phyloP scores from a whole-genome alignment of 2,329 filamentous ascomycete species.

The Fusarium camptoceras region DNA sequence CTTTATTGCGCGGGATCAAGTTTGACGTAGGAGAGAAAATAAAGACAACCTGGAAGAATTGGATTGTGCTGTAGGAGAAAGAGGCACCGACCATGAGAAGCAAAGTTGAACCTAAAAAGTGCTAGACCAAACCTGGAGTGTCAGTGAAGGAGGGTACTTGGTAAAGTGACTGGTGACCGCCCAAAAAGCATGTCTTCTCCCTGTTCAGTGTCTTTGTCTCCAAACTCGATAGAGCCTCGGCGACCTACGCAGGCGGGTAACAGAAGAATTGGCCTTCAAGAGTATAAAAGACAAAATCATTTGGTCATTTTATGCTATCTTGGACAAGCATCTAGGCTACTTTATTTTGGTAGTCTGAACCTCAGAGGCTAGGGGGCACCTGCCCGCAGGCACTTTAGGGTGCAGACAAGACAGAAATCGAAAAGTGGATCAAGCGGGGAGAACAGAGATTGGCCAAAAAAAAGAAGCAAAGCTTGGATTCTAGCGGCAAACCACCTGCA shows the following conservation, averaged over 20 bases:
- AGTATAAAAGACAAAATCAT: too few relatives aligned
- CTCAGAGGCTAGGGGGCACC: conserved; percentile 8
- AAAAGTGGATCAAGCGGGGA: conserved; percentile 13
- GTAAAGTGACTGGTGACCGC: conserved; percentile 8
- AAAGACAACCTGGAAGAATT: conserved; percentile 12
- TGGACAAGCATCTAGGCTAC: too few relatives aligned
- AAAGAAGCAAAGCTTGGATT: conserved; percentile 16
- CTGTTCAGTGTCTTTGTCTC: background rate
- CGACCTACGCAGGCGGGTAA: too few relatives aligned
- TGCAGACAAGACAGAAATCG: conserved; percentile 7
- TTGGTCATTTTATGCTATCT: too few relatives aligned
- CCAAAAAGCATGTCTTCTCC: conserved; percentile 10
- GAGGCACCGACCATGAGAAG: conserved; percentile 13
- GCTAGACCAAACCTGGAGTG: conserved; percentile 12
- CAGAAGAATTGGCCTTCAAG: too few relatives aligned
- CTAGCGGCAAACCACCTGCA: conserved; percentile 37
- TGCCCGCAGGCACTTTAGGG: conserved; percentile 6
- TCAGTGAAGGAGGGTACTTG: conserved; percentile 7
- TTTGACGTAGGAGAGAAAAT: conserved; percentile 18
- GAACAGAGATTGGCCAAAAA: conserved; percentile 13
- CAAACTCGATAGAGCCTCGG: conserved; percentile 21
- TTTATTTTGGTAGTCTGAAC: too few relatives aligned
- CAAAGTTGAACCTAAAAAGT: conserved; percentile 22
- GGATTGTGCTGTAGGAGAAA: conserved; percentile 21
- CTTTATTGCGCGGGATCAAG: conserved; percentile 11